Evolutionary conservation across 768 basidiomycete genomes (phyloP).

Genomic region (Auricularia sp.): DNA sequence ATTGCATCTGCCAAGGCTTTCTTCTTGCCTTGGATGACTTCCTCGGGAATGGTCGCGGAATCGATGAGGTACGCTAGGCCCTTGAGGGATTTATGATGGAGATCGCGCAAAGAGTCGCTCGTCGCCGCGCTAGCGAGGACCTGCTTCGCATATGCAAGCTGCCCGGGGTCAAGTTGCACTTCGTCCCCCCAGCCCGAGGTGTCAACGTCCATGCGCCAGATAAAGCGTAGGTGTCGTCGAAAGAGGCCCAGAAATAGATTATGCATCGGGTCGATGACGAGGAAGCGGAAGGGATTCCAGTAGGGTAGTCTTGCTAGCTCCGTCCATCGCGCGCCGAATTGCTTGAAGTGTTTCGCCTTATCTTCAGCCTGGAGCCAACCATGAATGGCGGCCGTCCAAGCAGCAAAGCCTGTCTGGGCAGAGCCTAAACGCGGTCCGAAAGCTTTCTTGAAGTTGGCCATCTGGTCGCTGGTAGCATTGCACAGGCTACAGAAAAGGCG

Average conservation of each 20-base stretch:
- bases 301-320: slow-evolving; percentile 28
- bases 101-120: no score
- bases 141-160: neutral
- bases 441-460: neutral
- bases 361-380: no score
- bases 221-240: neutral
- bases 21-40: no score
- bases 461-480: neutral
- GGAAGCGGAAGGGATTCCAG: slow-evolving; percentile 25
- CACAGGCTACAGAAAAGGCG: slow-evolving; percentile 3
- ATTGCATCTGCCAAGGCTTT: no score
- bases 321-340: slow-evolving; percentile 22
- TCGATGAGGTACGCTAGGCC: no score
- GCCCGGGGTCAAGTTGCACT: neutral
- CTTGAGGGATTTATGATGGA: no score
- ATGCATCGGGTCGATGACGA: slow-evolving; percentile 23
- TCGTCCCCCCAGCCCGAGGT: no score
- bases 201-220: neutral
- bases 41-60: no score
- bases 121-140: neutral
- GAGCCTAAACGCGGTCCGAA: no score
- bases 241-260: neutral
- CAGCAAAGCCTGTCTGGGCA: neutral
- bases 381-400: neutral
- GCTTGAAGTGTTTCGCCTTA: slow-evolving; percentile 9